These are phyloP conservation scores for Aspergillus proliferans DNA, from an alignment of 2,329 filamentous ascomycete species.

Conservation along the genomic window DNA sequence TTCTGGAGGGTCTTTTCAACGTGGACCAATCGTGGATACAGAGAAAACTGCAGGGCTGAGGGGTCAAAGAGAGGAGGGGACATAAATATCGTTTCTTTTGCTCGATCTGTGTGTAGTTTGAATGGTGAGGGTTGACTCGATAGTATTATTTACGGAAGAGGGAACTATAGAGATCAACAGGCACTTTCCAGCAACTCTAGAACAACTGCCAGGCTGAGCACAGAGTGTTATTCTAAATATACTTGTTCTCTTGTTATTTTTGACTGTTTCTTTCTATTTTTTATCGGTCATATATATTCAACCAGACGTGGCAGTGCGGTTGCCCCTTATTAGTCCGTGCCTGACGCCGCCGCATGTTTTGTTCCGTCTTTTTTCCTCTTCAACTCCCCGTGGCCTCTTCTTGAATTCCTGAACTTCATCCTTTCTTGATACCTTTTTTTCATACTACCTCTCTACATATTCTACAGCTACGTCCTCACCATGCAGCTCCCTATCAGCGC, in stretches of 20 bases:
- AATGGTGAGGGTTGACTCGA: too few species aligned
- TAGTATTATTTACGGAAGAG: too few species aligned
- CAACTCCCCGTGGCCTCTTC: slow-evolving; percentile 5
- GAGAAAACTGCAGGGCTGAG: slow-evolving; percentile 3
- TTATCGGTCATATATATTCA: not conserved
- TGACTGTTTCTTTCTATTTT: not conserved
- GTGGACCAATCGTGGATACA: slow-evolving; percentile 17
- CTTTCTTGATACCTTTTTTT: not conserved
- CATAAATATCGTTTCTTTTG: not conserved
- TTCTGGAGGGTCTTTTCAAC: slow-evolving; percentile 4
- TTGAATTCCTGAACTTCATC: slow-evolving; percentile 3
- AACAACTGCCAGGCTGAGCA: too few species aligned
- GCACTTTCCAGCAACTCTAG: too few species aligned
- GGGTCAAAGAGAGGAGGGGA: slow-evolving; percentile 2
- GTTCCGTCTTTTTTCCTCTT: slow-evolving; percentile 5
- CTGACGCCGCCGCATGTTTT: slow-evolving; percentile 1
- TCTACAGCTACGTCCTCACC: slow-evolving; percentile 15
- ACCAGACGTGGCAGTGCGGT: not conserved
- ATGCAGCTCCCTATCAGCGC: slow-evolving; percentile 94
- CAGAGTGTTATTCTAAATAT: too few species aligned
- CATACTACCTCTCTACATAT: not conserved
- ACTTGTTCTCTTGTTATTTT: not conserved
- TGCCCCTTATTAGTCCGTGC: not conserved
- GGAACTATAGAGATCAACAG: too few species aligned
- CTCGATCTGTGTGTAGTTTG: not conserved